Evolutionary conservation across 2,329 filamentous ascomycete species (phyloP), one percentile per base, ranked within the genome.

Genomic region (Paecilomyces dactylethromorphus): DNA sequence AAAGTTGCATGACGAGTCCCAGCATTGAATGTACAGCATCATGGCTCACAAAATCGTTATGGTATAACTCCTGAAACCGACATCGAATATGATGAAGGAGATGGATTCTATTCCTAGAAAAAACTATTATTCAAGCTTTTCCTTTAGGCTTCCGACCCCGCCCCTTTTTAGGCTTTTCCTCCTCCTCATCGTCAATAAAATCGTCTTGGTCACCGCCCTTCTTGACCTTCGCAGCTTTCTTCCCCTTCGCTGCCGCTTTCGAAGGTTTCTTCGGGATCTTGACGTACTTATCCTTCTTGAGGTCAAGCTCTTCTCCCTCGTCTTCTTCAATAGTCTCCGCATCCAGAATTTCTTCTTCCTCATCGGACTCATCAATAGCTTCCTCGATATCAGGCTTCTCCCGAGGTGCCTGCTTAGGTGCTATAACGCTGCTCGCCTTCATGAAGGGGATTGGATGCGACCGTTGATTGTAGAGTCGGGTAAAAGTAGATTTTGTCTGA

Each of bases 261-360:
- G 71, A 65, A 54, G 66, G 65, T 74, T 87, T 91, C 81, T 96
- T 97, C 12, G 93, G 91, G 70, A 89, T 84, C 74, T 94, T 96
- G 72, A 97, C 92, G 69, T 96, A 97, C 75, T 97, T 97, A 76
- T 99, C 94, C 71, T 93, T 96, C 69, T 89, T 91, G 56, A 97
- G 74, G 71, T 96, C 91, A n/a, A 87, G 78, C 56, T 92, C 89
- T 12, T 91, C 88, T 0, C 90, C 88, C 3, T 90, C 89, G 0
- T 87, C 87, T 1, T 82, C 85, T 50, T 86, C 84, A 1, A 77
- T 83, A 2, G 79, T 73, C n/a, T 77, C 74, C 13, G 78, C 80
- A 53, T 80, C 77, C 1, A 85, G 76, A 29, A 80, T 77, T 33
- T 87, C 86, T n/a, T 82, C 87, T 21, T 87, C 89, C 51, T 85